Evolutionary conservation across 2,329 filamentous ascomycete genomes (phyloP), one percentile per base, ranked within the genome.

Genomic region (Verticillium nonalfalfae): DNA sequence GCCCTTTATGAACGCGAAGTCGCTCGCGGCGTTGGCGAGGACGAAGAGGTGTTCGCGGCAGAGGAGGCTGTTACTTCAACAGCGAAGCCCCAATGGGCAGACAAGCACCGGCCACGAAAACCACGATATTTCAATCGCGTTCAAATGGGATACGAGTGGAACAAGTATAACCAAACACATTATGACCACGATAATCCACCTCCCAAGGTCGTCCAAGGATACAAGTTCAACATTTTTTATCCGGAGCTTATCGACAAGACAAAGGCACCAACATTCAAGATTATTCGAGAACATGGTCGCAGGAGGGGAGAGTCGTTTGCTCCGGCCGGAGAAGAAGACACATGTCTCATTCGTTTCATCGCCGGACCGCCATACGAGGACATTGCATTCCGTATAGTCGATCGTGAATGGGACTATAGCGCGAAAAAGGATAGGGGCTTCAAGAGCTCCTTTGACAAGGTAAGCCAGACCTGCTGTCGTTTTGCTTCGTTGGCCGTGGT

Each of bases 211-310:
- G 95, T 99, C 11, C 95, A 99, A 74, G 95, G 95, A 61, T 99
- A 99, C 82, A 97, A 96, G 74, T 99, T 99, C 83, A 98, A 99
- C 78, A 94, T 99, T 59, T 99, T 99, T 77, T 99, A 99, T 72
- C 95, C 95, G 0, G 95, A 99, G 68, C 85, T 99, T 36, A 92
- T 98, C 70, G 93, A 98, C 79, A 96, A 94, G 77, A 86, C 89
- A 36, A 97, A 93, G 75, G 93, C 95, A 1, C 95, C 95, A 10
- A 98, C 93, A 0, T 99, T 96, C 78, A 91, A 91, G 72, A 98
- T 99, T 67, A 91, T 97, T 71, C 89, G 95, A 50, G 95, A 98
- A 76, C 88, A 95, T 70, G 95, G 95, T 15, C 84, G 95, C 62
- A 90, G 90, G 72, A 86, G 91, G 62, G 95, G 95, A 31, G 91